These are phyloP conservation scores for Fagopyrum homotropicum DNA, from an alignment of 148 eudicot species.

Conservation along the genomic window DNA sequence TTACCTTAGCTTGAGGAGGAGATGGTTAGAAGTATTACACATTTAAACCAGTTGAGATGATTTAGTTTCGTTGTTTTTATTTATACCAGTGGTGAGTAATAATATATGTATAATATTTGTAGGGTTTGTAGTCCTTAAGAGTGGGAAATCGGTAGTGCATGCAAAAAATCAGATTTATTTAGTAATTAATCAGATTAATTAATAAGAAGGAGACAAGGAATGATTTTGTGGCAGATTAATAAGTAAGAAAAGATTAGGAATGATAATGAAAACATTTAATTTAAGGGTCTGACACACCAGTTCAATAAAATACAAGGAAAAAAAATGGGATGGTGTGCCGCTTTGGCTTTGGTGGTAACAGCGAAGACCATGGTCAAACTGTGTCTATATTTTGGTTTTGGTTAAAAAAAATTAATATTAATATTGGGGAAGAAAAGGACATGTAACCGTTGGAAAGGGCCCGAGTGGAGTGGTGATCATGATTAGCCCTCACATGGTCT, in stretches of 20 bases:
- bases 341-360: neutral
- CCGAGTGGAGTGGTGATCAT: neutral
- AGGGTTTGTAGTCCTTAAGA: no score
- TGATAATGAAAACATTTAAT: neutral
- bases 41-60: no score
- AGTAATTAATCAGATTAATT: no score
- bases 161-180: no score
- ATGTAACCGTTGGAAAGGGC: constrained; percentile 24
- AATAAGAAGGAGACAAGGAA: neutral
- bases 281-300: neutral
- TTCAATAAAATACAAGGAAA: neutral
- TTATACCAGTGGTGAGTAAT: no score
- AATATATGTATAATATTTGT: no score
- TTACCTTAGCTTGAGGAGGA: no score
- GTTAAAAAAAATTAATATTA: neutral
- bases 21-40: no score
- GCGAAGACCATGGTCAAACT: constrained; percentile 8
- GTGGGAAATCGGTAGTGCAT: no score
- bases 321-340: neutral
- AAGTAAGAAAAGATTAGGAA: no score
- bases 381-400: neutral
- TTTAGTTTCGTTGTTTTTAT: no score
- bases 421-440: neutral
- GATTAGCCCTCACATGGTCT: constrained; percentile 36
- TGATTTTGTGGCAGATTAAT: neutral